Evolutionary conservation across 2,329 filamentous ascomycete species (phyloP).

Genomic region (Penicillium sp.): DNA sequence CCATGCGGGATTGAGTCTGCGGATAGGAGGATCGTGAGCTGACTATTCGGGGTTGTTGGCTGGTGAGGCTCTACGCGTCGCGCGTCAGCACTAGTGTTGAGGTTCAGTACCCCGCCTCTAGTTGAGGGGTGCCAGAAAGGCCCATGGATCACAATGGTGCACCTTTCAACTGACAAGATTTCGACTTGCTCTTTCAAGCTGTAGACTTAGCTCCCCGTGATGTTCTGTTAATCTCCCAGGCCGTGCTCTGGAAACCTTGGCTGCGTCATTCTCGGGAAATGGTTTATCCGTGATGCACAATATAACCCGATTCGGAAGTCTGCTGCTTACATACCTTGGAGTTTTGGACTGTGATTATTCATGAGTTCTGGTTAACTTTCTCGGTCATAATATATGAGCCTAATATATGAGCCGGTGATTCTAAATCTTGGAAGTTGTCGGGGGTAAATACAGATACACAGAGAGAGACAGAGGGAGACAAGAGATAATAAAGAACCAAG

Average conservation of each 20-base stretch:
- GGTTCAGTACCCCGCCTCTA: not conserved
- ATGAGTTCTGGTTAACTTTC: too few relatives aligned
- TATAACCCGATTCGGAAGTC: constrained; percentile 9
- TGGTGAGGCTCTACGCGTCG: constrained; percentile 2
- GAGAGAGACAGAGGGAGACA: too few relatives aligned
- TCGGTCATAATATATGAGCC: too few relatives aligned
- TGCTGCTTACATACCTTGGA: not conserved
- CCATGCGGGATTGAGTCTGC: constrained; percentile 12
- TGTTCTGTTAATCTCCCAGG: not conserved
- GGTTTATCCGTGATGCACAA: constrained; percentile 6
- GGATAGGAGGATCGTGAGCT: not conserved
- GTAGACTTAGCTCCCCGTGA: not conserved
- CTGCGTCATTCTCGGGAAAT: constrained; percentile 11
- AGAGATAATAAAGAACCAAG: too few relatives aligned
- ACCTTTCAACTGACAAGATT: not conserved
- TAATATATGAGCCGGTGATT: too few relatives aligned
- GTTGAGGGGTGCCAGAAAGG: not conserved
- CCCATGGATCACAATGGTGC: not conserved
- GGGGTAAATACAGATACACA: too few relatives aligned
- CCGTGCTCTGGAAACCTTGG: not conserved
- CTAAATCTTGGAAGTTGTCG: too few relatives aligned
- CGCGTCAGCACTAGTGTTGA: constrained; percentile 5
- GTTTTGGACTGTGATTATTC: too few relatives aligned
- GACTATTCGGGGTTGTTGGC: not conserved
- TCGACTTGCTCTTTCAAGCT: not conserved